phyloP scores from a whole-genome alignment of 1,284 basidiomycete species.

The Trametes hirsuta region DNA sequence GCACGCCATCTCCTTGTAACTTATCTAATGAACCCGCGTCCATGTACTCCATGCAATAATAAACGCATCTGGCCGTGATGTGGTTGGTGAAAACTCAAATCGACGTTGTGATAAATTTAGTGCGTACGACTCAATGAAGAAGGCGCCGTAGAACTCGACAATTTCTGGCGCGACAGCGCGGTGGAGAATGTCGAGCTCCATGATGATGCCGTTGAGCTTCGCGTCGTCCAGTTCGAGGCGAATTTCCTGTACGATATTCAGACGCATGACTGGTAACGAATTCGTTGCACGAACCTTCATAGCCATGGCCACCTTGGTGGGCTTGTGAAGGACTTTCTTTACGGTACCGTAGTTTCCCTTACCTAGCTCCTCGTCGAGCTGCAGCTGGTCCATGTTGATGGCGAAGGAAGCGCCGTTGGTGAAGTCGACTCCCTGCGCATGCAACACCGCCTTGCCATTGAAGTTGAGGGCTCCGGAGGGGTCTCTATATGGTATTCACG shows the following conservation, averaged over 20 bases:
- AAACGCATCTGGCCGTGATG: slow-evolving; percentile 49
- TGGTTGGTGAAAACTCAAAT: not conserved
- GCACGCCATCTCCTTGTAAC: slow-evolving; percentile 71
- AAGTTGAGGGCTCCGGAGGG: slow-evolving; percentile 95
- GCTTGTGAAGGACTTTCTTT: slow-evolving; percentile 92
- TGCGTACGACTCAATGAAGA: slow-evolving; percentile 96
- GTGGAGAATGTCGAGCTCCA: slow-evolving; percentile 98
- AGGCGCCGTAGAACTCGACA: slow-evolving; percentile 98
- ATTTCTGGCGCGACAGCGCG: slow-evolving; percentile 91
- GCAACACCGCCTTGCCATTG: slow-evolving; percentile 89
- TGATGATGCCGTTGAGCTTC: slow-evolving; percentile 95
- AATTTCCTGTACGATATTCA: slow-evolving; percentile 74
- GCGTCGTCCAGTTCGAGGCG: slow-evolving; percentile 95
- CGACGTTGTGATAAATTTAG: not conserved
- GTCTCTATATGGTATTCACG: slow-evolving; percentile 58
- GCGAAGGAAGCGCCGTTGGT: slow-evolving; percentile 90
- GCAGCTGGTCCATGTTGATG: slow-evolving; percentile 96
- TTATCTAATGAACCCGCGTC: slow-evolving; percentile 95
- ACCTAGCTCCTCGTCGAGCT: slow-evolving; percentile 91
- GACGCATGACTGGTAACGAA: not conserved
- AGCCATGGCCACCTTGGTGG: slow-evolving; percentile 96
- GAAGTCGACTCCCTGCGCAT: slow-evolving; percentile 94
- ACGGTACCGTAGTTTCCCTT: slow-evolving; percentile 98
- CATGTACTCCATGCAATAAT: slow-evolving; percentile 99
- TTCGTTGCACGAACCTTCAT: slow-evolving; percentile 80